Conservation (phyloP, 495 filamentous ascomycete genomes). For the Daldinia concentrica region DNA sequence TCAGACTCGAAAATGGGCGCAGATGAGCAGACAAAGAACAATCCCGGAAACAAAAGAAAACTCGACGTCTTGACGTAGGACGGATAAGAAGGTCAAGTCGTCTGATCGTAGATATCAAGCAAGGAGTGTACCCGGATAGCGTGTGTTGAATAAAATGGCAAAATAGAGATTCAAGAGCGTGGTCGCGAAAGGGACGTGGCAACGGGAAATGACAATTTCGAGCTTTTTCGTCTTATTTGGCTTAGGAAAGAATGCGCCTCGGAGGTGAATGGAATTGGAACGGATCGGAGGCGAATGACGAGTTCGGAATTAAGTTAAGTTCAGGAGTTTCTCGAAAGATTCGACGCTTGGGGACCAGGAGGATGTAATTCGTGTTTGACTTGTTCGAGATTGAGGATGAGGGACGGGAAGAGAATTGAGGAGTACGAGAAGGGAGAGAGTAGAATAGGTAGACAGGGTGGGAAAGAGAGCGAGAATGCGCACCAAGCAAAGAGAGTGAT, state of each 20-base stretch:
- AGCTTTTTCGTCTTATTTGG: slow-evolving; percentile 19
- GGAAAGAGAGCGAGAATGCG: slow-evolving; percentile 49
- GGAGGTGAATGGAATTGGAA: slow-evolving; percentile 37
- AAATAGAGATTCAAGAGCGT: slow-evolving; percentile 23
- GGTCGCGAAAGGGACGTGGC: slow-evolving; percentile 40
- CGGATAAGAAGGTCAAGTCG: slow-evolving; percentile 26
- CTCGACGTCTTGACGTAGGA: slow-evolving; percentile 27
- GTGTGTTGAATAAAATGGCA: slow-evolving; percentile 40
- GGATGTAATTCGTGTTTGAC: slow-evolving; percentile 43
- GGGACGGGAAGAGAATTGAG: slow-evolving; percentile 42
- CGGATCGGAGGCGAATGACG: slow-evolving; percentile 33
- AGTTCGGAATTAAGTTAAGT: slow-evolving; percentile 43
- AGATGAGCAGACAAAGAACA: slow-evolving; percentile 38
- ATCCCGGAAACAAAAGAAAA: slow-evolving; percentile 42
- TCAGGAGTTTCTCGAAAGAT: slow-evolving; percentile 35
- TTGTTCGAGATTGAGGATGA: slow-evolving; percentile 28
- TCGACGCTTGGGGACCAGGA: slow-evolving; percentile 36
- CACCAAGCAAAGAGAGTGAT: slow-evolving; percentile 45
- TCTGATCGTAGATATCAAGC: slow-evolving; percentile 15
- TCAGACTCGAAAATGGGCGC: slow-evolving; percentile 35
- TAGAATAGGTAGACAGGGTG: slow-evolving; percentile 32
- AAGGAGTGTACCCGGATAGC: slow-evolving; percentile 28
- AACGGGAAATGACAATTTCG: slow-evolving; percentile 32
- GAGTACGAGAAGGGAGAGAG: slow-evolving; percentile 48
- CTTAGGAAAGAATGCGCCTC: slow-evolving; percentile 43